Conservation (phyloP, 2,329 filamentous ascomycete genomes). For the Verticillium klebahnii region DNA sequence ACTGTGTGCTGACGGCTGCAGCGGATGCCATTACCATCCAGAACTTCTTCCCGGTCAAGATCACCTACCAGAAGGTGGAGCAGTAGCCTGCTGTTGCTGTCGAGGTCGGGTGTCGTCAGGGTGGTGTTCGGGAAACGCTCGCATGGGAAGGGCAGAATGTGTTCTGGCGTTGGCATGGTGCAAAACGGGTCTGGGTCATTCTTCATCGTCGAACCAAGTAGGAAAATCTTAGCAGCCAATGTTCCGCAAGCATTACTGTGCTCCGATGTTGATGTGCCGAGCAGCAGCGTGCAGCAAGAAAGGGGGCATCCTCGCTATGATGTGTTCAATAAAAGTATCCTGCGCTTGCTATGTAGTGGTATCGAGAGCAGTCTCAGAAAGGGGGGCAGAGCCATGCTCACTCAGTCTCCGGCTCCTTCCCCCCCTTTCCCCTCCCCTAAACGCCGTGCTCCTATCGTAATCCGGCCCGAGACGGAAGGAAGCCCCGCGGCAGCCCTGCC, state of each 20-base stretch:
- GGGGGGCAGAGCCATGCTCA: neutral
- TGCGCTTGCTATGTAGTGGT: neutral
- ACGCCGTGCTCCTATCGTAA: neutral
- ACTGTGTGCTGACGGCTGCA: neutral
- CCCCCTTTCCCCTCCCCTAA: neutral
- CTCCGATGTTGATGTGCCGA: no score
- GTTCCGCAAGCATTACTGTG: no score
- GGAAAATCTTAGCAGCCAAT: no score
- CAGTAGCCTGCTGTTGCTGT: neutral
- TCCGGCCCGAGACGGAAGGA: neutral
- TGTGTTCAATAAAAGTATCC: neutral
- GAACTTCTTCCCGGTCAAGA: neutral
- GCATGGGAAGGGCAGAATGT: no score
- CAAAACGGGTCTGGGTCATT: no score
- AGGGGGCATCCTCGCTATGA: no score
- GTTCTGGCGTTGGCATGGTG: no score
- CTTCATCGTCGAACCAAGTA: no score
- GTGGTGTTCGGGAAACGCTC: no score
- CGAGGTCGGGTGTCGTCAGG: no score
- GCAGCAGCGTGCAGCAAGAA: no score
- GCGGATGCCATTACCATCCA: constrained; percentile 1
- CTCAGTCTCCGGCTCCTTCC: neutral
- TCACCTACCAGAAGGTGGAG: neutral
- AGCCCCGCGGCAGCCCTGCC: neutral
- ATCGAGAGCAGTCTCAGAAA: neutral